phyloP scores from a whole-genome alignment of 176 grass and related monocot species.

The Coix lacrymajobi region DNA sequence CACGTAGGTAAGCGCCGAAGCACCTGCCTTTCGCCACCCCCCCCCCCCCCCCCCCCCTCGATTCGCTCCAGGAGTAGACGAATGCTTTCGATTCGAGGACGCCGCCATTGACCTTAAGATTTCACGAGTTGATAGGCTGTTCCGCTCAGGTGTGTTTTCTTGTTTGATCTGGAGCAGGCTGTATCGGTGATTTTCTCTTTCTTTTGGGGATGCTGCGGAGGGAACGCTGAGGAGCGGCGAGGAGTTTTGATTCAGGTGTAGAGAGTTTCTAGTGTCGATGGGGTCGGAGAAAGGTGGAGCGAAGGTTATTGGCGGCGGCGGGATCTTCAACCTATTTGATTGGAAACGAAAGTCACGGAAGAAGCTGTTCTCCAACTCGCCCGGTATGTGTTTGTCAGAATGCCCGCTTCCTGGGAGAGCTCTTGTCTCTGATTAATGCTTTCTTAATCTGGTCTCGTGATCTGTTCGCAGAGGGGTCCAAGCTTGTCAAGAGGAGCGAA shows the following conservation, averaged over 20 bases:
- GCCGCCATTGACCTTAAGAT: background rate
- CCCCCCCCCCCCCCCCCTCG: background rate
- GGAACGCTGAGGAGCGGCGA: slow-evolving; percentile 4
- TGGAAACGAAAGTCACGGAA: slow-evolving; percentile 83
- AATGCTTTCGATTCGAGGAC: background rate
- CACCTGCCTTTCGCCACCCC: background rate
- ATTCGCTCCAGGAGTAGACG: background rate
- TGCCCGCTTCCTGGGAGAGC: background rate
- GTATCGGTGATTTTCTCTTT: background rate
- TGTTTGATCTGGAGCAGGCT: background rate
- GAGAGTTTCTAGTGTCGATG: slow-evolving; percentile 25
- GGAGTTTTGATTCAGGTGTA: background rate
- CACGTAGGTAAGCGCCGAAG: slow-evolving; percentile 3
- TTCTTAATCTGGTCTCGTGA: background rate
- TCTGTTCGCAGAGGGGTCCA: slow-evolving; percentile 55
- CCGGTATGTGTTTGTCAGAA: slow-evolving; percentile 47
- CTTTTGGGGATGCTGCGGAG: background rate
- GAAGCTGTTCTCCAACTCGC: slow-evolving; percentile 77
- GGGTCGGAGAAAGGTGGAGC: slow-evolving; percentile 50
- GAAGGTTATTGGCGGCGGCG: slow-evolving; percentile 28
- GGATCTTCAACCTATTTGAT: slow-evolving; percentile 80
- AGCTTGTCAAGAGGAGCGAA: slow-evolving; percentile 58
- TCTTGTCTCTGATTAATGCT: background rate
- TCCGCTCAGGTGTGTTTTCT: background rate
- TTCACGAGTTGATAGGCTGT: background rate